Evolutionary conservation across 495 filamentous ascomycete genomes (phyloP).

Genomic region (Aspergillus kassunensis): DNA sequence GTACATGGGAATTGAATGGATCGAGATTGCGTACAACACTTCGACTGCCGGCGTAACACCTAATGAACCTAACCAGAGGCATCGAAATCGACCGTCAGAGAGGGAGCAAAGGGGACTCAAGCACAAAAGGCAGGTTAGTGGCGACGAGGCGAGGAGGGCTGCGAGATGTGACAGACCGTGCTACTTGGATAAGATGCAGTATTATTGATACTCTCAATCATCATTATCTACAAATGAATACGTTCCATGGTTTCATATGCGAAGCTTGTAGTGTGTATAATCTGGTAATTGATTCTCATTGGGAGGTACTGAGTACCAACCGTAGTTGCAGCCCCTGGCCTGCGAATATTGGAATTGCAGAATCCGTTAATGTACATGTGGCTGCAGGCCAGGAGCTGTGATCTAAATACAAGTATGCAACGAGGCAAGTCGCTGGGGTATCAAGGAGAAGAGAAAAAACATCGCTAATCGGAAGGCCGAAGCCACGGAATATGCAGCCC

Average conservation of each 20-base stretch:
- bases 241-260: not conserved
- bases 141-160: not conserved
- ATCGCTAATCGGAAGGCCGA: too few relatives aligned
- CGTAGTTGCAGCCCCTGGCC: too few relatives aligned
- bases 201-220: not conserved
- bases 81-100: not conserved
- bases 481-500: too few relatives aligned
- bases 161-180: conserved; percentile 4
- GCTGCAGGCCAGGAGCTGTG: too few relatives aligned
- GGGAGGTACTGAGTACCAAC: too few relatives aligned
- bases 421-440: too few relatives aligned
- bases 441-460: too few relatives aligned
- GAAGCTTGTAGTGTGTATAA: not conserved
- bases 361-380: too few relatives aligned
- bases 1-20: conserved; percentile 67
- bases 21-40: conserved; percentile 67
- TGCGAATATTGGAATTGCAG: too few relatives aligned
- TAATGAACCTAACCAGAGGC: not conserved
- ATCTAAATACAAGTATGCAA: too few relatives aligned
- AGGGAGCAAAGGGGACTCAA: not conserved
- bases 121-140: not conserved
- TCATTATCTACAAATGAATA: conserved; percentile 4
- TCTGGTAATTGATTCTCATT: not conserved
- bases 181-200: conserved; percentile 6
- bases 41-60: conserved; percentile 15